These are phyloP conservation scores for Hanseniaspora mollemarum DNA, from an alignment of 805 yeast genomes.

Conservation along the genomic window DNA sequence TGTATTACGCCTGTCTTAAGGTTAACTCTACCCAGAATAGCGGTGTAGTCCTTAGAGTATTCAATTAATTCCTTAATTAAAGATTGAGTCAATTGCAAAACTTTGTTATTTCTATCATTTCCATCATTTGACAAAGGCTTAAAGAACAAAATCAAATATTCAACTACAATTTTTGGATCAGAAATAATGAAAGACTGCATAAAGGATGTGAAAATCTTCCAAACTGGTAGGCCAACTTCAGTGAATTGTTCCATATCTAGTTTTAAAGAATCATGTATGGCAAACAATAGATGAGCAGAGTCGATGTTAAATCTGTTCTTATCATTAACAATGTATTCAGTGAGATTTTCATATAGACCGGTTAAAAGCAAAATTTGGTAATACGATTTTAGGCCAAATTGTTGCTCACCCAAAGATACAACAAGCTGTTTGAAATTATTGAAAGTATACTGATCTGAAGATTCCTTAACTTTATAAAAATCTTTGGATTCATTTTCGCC, in stretches of 20 bases:
- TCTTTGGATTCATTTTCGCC: slow-evolving; percentile 38
- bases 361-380: slow-evolving; percentile 60
- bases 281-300: slow-evolving; percentile 81
- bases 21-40: slow-evolving; percentile 71
- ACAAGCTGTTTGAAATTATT: slow-evolving; percentile 63
- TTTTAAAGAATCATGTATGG: slow-evolving; percentile 43
- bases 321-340: slow-evolving; percentile 38
- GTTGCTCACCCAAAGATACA: slow-evolving; percentile 57
- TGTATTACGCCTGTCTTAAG: slow-evolving; percentile 61
- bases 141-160: slow-evolving; percentile 58
- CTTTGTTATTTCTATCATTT: slow-evolving; percentile 33
- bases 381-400: slow-evolving; percentile 58
- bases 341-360: slow-evolving; percentile 75
- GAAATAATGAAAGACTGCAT: slow-evolving; percentile 71
- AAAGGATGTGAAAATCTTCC: slow-evolving; percentile 64
- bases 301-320: slow-evolving; percentile 58
- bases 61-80: slow-evolving; percentile 73
- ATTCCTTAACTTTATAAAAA: slow-evolving; percentile 29
- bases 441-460: slow-evolving; percentile 54
- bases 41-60: slow-evolving; percentile 72
- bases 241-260: slow-evolving; percentile 11
- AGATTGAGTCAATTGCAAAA: slow-evolving; percentile 54
- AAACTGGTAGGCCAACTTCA: slow-evolving; percentile 33
- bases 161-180: slow-evolving; percentile 86
- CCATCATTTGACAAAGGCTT: slow-evolving; percentile 1